Conservation (phyloP, 306 rosid species). For the cucumber (Cucumis sativus) region DNA sequence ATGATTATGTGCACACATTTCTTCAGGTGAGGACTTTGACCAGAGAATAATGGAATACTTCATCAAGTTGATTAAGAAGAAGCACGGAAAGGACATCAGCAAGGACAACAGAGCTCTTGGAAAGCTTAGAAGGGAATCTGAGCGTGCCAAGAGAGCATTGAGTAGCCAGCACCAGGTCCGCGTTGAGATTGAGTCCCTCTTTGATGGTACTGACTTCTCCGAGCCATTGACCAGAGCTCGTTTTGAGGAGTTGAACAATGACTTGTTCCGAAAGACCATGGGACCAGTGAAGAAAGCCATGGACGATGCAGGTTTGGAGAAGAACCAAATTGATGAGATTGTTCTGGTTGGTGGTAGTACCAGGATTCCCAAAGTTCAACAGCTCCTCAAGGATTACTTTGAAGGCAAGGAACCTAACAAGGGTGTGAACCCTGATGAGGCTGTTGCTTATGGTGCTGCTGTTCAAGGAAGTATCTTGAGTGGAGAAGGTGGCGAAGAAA, state of each 20-base stretch:
- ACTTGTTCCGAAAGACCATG: conserved; percentile 95
- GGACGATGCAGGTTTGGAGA: conserved; percentile 95
- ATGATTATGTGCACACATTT: neutral
- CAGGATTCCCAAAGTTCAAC: conserved; percentile 93
- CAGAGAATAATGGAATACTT: conserved; percentile 90
- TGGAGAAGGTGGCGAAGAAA: conserved; percentile 97
- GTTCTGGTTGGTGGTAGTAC: conserved; percentile 98
- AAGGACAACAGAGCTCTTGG: conserved; percentile 98
- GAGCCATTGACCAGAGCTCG: conserved; percentile 92
- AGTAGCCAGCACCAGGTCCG: conserved; percentile 99
- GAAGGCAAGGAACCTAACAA: conserved; percentile 98
- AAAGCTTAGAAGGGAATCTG: conserved; percentile 80
- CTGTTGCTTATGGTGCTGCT: conserved; percentile 97
- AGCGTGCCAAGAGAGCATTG: conserved; percentile 98
- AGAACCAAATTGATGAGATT: conserved; percentile 79
- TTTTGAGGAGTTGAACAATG: conserved; percentile 93
- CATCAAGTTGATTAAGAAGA: conserved; percentile 94
- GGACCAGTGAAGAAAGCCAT: conserved; percentile 97
- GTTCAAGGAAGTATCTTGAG: conserved; percentile 98
- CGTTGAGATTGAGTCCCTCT: conserved; percentile 94
- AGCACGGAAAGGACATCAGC: conserved; percentile 90
- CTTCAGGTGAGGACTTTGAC: conserved; percentile 89
- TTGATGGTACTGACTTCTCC: conserved; percentile 75
- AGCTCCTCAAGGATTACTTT: conserved; percentile 82
- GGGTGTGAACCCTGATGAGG: conserved; percentile 98